These are phyloP conservation scores for Fusarium haematococcum DNA, from an alignment of 2,329 filamentous ascomycete species.

Conservation along the genomic window DNA sequence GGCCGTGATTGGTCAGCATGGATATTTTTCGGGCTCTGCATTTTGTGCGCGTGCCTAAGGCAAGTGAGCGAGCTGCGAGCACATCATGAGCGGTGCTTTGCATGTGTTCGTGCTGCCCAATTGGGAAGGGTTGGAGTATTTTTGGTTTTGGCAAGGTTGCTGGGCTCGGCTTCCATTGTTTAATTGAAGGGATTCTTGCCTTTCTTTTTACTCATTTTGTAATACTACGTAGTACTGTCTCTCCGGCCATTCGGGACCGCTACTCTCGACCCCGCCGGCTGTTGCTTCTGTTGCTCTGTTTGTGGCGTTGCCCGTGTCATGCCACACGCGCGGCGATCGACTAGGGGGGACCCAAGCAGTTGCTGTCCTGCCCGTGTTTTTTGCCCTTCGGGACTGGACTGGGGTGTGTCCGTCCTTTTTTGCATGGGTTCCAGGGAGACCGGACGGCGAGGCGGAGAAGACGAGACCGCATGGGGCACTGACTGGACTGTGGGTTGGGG, in stretches of 20 bases:
- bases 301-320: slow-evolving; percentile 7
- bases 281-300: neutral
- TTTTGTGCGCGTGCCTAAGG: neutral
- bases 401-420: neutral
- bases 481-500: slow-evolving; percentile 20
- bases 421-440: neutral
- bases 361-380: neutral
- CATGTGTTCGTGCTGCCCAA: neutral
- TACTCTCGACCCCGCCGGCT: slow-evolving; percentile 6
- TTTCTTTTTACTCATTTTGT: neutral
- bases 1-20: slow-evolving; percentile 26
- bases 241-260: neutral
- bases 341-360: neutral
- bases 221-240: neutral
- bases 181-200: neutral
- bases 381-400: neutral
- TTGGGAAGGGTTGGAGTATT: neutral
- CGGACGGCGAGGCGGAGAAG: neutral
- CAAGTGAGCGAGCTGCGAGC: neutral
- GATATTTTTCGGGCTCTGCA: neutral
- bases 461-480: slow-evolving; percentile 20
- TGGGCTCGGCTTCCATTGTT: neutral
- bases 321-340: slow-evolving; percentile 4
- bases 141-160: neutral
- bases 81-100: neutral